These are phyloP conservation scores for Funneliformis geosporum DNA, from an alignment of 192 early-diverging fungal species.

Conservation along the genomic window DNA sequence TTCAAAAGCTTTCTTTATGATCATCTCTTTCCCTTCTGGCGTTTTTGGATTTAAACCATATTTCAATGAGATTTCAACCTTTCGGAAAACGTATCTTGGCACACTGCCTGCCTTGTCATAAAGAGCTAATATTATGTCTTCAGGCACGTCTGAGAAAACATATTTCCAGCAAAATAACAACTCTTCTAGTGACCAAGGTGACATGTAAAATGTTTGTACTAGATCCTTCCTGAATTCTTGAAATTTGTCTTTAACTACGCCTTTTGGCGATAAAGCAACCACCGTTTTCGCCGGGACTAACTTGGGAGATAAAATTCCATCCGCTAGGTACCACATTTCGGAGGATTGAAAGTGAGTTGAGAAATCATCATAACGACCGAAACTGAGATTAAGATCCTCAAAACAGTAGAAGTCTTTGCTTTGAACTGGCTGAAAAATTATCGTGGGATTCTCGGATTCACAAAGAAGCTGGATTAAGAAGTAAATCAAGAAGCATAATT, in stretches of 20 bases:
- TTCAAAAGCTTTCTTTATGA: neutral
- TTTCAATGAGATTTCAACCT: neutral
- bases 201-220: neutral
- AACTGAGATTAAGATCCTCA: neutral
- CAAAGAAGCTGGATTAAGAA: conserved; percentile 37
- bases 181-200: neutral
- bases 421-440: neutral
- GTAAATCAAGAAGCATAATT: conserved; percentile 42
- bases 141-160: neutral
- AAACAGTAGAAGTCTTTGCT: conserved; percentile 5
- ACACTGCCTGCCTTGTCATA: neutral
- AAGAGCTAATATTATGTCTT: neutral
- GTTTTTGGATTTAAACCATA: neutral
- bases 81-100: neutral
- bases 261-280: neutral
- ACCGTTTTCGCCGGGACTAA: neutral
- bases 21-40: neutral
- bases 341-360: neutral
- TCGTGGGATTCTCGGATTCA: conserved; percentile 24
- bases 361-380: neutral
- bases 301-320: neutral
- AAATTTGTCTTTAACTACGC: neutral
- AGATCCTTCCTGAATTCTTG: neutral
- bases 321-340: neutral
- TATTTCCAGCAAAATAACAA: neutral